Base-by-base conservation (phyloP, 179 eudicot genomes). In the Beta macrorhiza region DNA sequence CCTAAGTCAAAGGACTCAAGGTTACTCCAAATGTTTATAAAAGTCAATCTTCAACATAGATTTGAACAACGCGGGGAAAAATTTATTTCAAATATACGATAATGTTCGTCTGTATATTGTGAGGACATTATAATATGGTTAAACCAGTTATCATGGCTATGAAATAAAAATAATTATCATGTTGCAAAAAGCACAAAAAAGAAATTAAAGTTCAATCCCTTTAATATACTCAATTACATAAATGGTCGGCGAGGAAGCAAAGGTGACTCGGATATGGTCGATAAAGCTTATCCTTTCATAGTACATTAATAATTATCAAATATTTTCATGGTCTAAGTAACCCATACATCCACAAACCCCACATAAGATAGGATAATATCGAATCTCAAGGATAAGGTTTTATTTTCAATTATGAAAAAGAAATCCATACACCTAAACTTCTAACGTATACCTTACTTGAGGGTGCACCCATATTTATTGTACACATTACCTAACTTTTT, bases 341-440 rank as follows among this genome's bases (percentile, higher is more conserved):
- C 82, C 32, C 52, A 65, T 56, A 63, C 73, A 37, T 74, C 82
- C 79, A 79, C 79, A 75, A 49, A 44, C 72, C 80, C 82, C 83
- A 83, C 81, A 79, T 83, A 75, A 72, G 85, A 69, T 79, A 76
- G 83, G 86, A 84, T 84, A 77, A 84, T 70, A 37, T 80, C 83
- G 78, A 80, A 84, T 84, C 75, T n/a, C 0, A 12, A 51, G 63
- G 75, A 80, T 84, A 77, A 80, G 64, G 20, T 68, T 80, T 69
- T 68, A 62, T 71, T 37, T 37, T 45, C 9, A 3, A 10, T 58
- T 22, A 19, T 81, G 11, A 47, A 9, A 62, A 78, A 45, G 25
- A 57, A 78, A 58, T 79, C 57, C 67, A n/a, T 64, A 57, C 75
- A 57, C 81, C 57, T 44, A 45, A 5, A 65, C 14, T 19, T 53